Percentiles rank a stretch among this genome's conserved stretches.
Conservation (phyloP, 208 protist species). For the Wallacemonas sp. region DNA sequence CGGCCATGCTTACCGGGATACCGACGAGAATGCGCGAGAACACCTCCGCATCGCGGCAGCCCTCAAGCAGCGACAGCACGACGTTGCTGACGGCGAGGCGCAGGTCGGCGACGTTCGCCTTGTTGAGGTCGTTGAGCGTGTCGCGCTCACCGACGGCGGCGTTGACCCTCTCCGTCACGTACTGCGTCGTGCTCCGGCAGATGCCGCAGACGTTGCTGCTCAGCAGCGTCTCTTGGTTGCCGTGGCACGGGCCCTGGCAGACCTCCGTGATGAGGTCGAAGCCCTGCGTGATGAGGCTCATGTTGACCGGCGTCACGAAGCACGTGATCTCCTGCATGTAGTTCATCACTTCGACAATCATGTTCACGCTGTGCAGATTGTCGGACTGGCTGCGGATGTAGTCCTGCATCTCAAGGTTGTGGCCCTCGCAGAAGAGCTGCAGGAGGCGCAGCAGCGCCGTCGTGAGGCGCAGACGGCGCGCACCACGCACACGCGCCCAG, state of each 20-base stretch:
- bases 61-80: constrained; percentile 74
- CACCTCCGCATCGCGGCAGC: constrained; percentile 49
- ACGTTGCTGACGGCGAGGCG: constrained; percentile 54
- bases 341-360: constrained; percentile 77
- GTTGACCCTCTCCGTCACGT: constrained; percentile 25
- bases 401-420: constrained; percentile 87
- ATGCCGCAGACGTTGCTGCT: constrained; percentile 54
- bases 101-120: constrained; percentile 44
- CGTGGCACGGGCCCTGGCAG: constrained; percentile 90
- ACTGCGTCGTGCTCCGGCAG: constrained; percentile 40
- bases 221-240: constrained; percentile 83
- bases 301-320: constrained; percentile 55
- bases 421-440: constrained; percentile 94
- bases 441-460: constrained; percentile 81
- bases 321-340: constrained; percentile 57
- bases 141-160: constrained; percentile 22
- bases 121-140: constrained; percentile 32
- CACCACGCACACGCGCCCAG: constrained; percentile 58
- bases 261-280: constrained; percentile 91
- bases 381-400: constrained; percentile 87
- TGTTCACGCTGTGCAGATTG: constrained; percentile 83
- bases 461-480: constrained; percentile 49
- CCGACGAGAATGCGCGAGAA: constrained; percentile 57
- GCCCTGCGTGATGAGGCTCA: constrained; percentile 49
- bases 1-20: constrained; percentile 52